phyloP scores from a whole-genome alignment of 2,329 filamentous ascomycete genomes.

The Arthrinium phaeospermum region DNA sequence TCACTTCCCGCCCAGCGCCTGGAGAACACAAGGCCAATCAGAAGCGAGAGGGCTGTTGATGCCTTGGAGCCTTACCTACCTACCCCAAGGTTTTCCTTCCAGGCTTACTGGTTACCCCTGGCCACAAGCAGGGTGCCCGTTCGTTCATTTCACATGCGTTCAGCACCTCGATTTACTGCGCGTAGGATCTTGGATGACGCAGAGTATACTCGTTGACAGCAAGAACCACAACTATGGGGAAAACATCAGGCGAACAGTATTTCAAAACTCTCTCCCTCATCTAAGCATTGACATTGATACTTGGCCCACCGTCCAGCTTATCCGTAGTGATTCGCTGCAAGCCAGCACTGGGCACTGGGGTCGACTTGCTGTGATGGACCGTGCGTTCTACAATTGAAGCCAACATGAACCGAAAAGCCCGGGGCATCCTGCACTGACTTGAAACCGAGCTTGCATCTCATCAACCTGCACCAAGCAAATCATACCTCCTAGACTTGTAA shows the following conservation, averaged over 20 bases:
- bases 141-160: not conserved
- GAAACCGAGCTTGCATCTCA: conserved; percentile 13
- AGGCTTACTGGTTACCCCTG: not conserved
- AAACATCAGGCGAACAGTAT: not conserved
- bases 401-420: conserved; percentile 6
- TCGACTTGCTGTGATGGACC: not conserved
- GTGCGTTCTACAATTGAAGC: not conserved
- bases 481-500: not conserved
- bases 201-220: not conserved
- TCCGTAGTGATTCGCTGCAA: not conserved
- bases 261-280: not conserved
- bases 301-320: not conserved
- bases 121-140: not conserved
- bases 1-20: conserved; percentile 10
- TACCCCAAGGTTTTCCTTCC: not conserved
- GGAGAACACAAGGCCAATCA: conserved; percentile 10
- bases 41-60: not conserved
- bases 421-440: not conserved
- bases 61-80: conserved; percentile 5
- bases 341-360: not conserved
- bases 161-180: not conserved
- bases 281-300: not conserved
- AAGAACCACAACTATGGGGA: not conserved
- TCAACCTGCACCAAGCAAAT: not conserved
- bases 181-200: not conserved